Base-by-base conservation (phyloP, 2,329 filamentous ascomycete genomes). In the Fonsecaea monophora region DNA sequence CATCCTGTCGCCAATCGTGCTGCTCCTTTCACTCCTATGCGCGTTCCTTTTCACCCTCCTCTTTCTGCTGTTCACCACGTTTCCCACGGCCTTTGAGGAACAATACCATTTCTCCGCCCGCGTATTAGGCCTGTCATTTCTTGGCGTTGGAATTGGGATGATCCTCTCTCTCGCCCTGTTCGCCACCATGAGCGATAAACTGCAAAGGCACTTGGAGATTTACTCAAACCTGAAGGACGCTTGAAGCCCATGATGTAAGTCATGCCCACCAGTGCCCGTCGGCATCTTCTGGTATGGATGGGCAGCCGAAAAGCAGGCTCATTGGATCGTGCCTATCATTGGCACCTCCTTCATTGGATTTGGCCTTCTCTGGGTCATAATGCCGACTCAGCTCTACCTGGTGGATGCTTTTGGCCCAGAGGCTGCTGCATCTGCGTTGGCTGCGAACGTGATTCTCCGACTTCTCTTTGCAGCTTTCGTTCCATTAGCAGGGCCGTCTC, bases 201-300 rank as follows among this genome's bases (percentile, higher is more conserved):
- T 84, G 12, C 25, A 25, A 2, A 25, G 25, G 25, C 25, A 25
- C 25, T 25, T 25, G 25, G 25, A 25, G 25, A 25, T 25, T 25
- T 2, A 25, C 25, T 2, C 25, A 25, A 25, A 3, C 25, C 25
- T 25, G 25, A 25, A 25, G 25, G 25, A 25, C 25, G 25, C 25
- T 25, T 25, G 25, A 25, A 25, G 25, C 25, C 25, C 25, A 25
- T 25, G 25, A 25, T 25, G 25, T 25, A 2, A 2, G 25, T 25
- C 81, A 0, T 71, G 86, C 1, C 25, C 25, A 25, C 78, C 87
- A n/a, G 50, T 88, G 1, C 85, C 86, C 0, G 73, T 83, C 21
- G 83, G 84, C 0, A 74, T 88, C 0, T 84, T 86, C 67, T 80
- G 83, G 74, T 88, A 87, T 70, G 86, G 85, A 53, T 87, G 85